Evolutionary conservation across 805 yeast species (phyloP), one percentile per base, ranked within the genome.

Genomic region (Monosporozyma aerobia): DNA sequence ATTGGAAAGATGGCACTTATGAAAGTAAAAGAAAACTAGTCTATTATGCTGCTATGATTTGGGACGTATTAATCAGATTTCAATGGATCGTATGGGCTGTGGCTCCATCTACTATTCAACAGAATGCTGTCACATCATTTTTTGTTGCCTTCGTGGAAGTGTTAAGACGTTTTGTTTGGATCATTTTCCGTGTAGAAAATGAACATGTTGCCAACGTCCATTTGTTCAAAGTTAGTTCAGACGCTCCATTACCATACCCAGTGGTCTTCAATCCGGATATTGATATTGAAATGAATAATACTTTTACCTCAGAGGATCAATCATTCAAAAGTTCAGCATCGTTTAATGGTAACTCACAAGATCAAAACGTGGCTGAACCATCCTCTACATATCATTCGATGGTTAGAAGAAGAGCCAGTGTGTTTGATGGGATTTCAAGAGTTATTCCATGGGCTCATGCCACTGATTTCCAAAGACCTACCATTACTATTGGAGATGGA

Each of bases 171-270:
- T 85, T 88, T 59, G 72, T 92, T 13, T 94, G 99, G 99, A 76
- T 89, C 7, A 79, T 87, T 48, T 85, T 94, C 73, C 82, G 99
- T 71, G 85, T 94, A 78, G 99, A 94, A 61, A 94, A 94, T 69
- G 98, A 94, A 68, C 99, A 94, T 68, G 84, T 90, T 47, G 83
- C 97, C 0, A 92, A 92, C 64, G 96, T 90, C 10, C 82, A 81
- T 52, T 71, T 89, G 45, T 87, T 83, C 68, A 77, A 95, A 57
- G 98, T 97, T 0, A 83, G 95, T 9, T 80, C 95, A 53, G 97
- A 92, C 55, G 73, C 88, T 9, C 87, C 92, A 2, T 70, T 92
- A 51, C 99, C 99, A 0, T 92, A 89, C 57, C 79, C 81, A 2
- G 47, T 56, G 4, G 22, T 52, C 3, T 33, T 14, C 7, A 40